Percentiles rank a stretch among this genome's conserved stretches.
Conservation (phyloP, 2,329 filamentous ascomycete species). For the Tolypocladium tundrense region DNA sequence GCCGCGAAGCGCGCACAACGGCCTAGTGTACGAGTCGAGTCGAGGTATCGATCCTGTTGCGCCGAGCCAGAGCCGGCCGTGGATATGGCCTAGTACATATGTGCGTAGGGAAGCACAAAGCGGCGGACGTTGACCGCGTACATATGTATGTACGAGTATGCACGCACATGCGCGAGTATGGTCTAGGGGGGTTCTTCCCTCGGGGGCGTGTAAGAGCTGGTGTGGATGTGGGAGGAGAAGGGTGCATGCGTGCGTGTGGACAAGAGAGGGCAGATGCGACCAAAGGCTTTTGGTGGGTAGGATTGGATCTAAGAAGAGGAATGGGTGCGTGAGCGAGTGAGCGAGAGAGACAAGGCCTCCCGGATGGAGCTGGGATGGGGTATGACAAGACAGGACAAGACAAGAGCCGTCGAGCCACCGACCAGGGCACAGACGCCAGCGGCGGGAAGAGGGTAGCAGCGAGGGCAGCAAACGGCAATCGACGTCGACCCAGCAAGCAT, state of each 20-base stretch:
- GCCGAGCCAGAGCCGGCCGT: background rate
- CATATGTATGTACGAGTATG: conserved; percentile 3
- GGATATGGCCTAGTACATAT: conserved; percentile 2
- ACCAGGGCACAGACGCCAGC: conserved; percentile 1
- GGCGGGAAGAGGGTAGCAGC: background rate
- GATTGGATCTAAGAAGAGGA: conserved; percentile 7
- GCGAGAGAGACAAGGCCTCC: background rate
- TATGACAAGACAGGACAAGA: background rate
- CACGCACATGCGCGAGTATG: conserved; percentile 2
- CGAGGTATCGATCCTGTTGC: background rate
- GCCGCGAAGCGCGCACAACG: background rate
- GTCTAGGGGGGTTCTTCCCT: background rate
- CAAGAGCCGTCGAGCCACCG: background rate
- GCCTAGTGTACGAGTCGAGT: background rate
- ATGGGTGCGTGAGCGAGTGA: background rate
- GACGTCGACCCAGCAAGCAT: background rate
- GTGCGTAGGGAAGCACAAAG: background rate
- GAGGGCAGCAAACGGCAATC: background rate
- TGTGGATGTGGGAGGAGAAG: background rate
- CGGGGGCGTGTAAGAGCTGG: background rate
- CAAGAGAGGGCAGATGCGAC: background rate
- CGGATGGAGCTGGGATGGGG: background rate
- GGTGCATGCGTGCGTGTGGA: background rate
- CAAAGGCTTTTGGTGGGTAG: conserved; percentile 3
- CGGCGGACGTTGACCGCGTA: conserved; percentile 2